phyloP scores from a whole-genome alignment of 2,329 filamentous ascomycete genomes.

The Penicillium sp. region DNA sequence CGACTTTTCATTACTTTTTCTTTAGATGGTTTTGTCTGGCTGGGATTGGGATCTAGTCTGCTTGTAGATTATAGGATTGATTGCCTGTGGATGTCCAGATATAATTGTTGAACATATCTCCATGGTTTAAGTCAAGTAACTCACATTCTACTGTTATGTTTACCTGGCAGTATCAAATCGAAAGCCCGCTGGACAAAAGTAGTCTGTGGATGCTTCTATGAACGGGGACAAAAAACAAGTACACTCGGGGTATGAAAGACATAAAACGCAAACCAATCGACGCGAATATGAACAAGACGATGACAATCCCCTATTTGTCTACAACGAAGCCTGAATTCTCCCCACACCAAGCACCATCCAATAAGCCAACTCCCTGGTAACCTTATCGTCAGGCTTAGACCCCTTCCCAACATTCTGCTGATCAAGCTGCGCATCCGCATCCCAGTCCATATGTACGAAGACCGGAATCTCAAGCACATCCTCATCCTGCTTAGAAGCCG shows the following conservation, averaged over 20 bases:
- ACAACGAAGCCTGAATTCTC: constrained; percentile 55
- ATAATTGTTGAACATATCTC: not conserved
- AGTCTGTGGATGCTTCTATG: not conserved
- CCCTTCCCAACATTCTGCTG: constrained; percentile 37
- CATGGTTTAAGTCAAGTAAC: not conserved
- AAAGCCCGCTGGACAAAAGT: not conserved
- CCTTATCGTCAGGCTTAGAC: constrained; percentile 62
- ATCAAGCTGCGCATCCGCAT: constrained; percentile 56
- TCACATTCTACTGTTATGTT: not conserved
- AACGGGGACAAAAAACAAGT: not conserved
- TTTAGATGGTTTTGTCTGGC: constrained; percentile 6
- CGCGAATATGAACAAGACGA: not conserved
- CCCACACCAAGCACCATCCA: constrained; percentile 93
- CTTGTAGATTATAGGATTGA: not conserved
- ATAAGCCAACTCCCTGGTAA: constrained; percentile 86
- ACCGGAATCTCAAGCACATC: constrained; percentile 84
- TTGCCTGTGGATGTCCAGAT: not conserved
- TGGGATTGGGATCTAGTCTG: not conserved
- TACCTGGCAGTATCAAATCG: not conserved
- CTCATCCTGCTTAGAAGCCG: constrained; percentile 50
- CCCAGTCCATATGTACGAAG: constrained; percentile 91
- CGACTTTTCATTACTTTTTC: constrained; percentile 15
- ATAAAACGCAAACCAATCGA: constrained; percentile 7
- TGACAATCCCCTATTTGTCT: constrained; percentile 1
- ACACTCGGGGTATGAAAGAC: constrained; percentile 18